Evolutionary conservation across 768 basidiomycete species (phyloP).

Genomic region (Collybia sordida): DNA sequence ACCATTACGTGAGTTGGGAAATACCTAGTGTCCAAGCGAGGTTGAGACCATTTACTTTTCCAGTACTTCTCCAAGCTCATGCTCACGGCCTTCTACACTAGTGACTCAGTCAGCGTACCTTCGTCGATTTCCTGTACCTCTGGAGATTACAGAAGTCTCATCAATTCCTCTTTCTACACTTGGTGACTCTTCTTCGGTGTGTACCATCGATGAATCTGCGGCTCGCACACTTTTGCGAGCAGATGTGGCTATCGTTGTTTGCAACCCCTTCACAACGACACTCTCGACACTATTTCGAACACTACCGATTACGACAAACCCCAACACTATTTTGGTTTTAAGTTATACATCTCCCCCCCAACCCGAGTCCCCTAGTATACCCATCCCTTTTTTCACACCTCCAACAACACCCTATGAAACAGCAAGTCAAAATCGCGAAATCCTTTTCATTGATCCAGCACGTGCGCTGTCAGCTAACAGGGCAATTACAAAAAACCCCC

Average conservation of each 20-base stretch:
- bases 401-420: slow-evolving; percentile 19
- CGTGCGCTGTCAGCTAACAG: slow-evolving; percentile 57
- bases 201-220: slow-evolving; percentile 4
- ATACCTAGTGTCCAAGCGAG: slow-evolving; percentile 1
- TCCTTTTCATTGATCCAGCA: slow-evolving; percentile 55
- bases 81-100: slow-evolving; percentile 19
- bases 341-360: slow-evolving; percentile 25
- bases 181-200: slow-evolving; percentile 6
- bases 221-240: slow-evolving; percentile 35
- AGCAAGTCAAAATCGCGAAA: slow-evolving; percentile 14
- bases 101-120: slow-evolving; percentile 51
- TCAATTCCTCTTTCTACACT: slow-evolving; percentile 14
- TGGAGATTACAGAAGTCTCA: slow-evolving; percentile 47
- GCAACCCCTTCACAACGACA: slow-evolving; percentile 57
- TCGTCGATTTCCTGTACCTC: slow-evolving; percentile 49
- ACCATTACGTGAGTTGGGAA: slow-evolving; percentile 36
- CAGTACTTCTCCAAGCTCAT: neutral
- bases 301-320: slow-evolving; percentile 29
- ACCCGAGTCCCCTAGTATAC: slow-evolving; percentile 4
- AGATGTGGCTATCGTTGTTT: slow-evolving; percentile 64
- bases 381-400: slow-evolving; percentile 9
- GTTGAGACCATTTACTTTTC: slow-evolving; percentile 4
- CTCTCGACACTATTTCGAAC: slow-evolving; percentile 35
- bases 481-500: slow-evolving; percentile 43
- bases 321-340: slow-evolving; percentile 46